Base-by-base conservation (phyloP, 345 rosid genomes). In the Orychophragmus violaceus region DNA sequence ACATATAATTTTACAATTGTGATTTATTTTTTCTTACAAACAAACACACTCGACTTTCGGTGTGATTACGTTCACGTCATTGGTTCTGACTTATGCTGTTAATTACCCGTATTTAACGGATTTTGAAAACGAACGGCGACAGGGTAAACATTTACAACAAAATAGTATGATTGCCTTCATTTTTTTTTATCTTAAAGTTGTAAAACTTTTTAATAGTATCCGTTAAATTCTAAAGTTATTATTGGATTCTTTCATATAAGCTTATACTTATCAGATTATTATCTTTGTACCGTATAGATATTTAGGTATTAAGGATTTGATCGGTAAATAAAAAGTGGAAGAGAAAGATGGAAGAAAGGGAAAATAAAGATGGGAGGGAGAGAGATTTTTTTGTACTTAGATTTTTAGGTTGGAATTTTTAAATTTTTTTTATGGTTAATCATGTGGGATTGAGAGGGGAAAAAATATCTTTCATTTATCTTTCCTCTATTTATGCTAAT, bases 21-120 rank as follows among this genome's bases (percentile, higher is more conserved):
- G 3, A 2, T 67, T 42, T 16, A 45, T 21, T 55, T 21, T 55
- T 55, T 30, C 44, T 67, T 45, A 46, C 30, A 30, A 69, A 41
- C 39, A 36, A 59, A 58, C 21, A 35, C 41, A 35, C 14, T 48
- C 51, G 14, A 48, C 58, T 50, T 50, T 69, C 1, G 25, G 10
- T n/a, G 59, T 19, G 44, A 59, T 36, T 59, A 50, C 62, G 66
- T 36, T 59, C 17, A 28, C 30, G 60, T 37, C 30, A 59, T 10
- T 59, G 42, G 16, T 48, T 49, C 45, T 58, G 72, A 58, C 72
- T 68, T 68, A 13, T 18, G 23, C 12, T 44, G 37, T 36, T 69
- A 18, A 27, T 49, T 69, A 59, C 73, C 64, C 35, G 39, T 37
- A 30, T 2, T 45, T 46, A 29, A 59, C 19, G 66, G 66, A 62